Base-by-base conservation (phyloP, 805 yeast genomes). In the Zygoascus flipseniorum region DNA sequence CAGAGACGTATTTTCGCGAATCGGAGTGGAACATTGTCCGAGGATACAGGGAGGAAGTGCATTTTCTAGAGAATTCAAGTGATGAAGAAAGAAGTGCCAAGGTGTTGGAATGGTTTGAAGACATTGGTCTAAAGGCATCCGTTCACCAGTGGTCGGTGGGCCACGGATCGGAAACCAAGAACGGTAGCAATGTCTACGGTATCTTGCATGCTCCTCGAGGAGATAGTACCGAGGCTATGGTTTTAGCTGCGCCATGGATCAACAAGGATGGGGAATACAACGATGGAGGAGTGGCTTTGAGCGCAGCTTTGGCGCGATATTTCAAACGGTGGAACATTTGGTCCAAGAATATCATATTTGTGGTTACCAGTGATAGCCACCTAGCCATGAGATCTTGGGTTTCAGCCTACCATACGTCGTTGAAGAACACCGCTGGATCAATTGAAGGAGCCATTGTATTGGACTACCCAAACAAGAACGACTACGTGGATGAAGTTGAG, bases 191-290 rank as follows among this genome's bases (percentile, higher is more conserved):
- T 46, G 71, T 87, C 39, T 93, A 92, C 66, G 95, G 89, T 0
- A 79, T 90, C 3, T 76, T 86, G 69, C 96, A 88, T 64, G 93
- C 96, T 0, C 96, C 98, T 8, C 74, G 96, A 57, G 97, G 97
- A 28, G 98, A 92, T 62, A 93, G 90, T 55, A 89, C 98, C 1
- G 99, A 93, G 68, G 88, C 97, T 0, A 84, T 93, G 80, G 95
- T 90, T 1, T 67, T 93, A 46, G 86, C 83, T 8, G 89, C 93
- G 8, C 97, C 98, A 0, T 93, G 96, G 92, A 67, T 64, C 48
- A 87, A 86, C 52, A 69, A 81, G 5, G 86, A 82, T 48, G 80
- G 79, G 1, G 74, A 76, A 51, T 74, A 71, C 62, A 93, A 93
- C 66, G 75, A 81, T 54, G 95, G 96, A 43, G 99, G 95, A 1